Evolutionary conservation across 306 rosid genomes (phyloP).

Genomic region (Quercus ilex): DNA sequence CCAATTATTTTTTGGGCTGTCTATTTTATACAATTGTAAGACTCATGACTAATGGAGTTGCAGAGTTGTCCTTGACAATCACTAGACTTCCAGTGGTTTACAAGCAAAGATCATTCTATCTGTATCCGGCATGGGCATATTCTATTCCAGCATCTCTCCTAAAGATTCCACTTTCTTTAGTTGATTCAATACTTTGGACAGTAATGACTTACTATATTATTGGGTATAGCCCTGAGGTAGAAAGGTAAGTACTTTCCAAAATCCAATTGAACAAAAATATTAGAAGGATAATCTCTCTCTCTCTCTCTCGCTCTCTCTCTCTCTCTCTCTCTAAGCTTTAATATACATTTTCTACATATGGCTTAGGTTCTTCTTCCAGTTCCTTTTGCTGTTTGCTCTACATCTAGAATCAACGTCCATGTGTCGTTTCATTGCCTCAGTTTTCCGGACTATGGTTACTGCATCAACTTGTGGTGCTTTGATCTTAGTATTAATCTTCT

Average conservation of each 20-base stretch:
- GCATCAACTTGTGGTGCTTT: constrained; percentile 48
- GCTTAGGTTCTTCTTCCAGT: constrained; percentile 47
- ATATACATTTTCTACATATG: constrained; percentile 5
- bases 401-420: constrained; percentile 56
- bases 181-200: constrained; percentile 57
- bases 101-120: constrained; percentile 56
- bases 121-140: constrained; percentile 63
- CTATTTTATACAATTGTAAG: constrained; percentile 62
- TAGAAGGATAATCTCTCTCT: not conserved
- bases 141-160: constrained; percentile 51
- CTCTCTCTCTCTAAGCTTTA: constrained; percentile 8
- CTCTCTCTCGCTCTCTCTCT: not conserved
- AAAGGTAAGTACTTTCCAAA: constrained; percentile 33
- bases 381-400: constrained; percentile 45
- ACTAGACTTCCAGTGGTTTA: constrained; percentile 56
- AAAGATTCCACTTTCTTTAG: constrained; percentile 54
- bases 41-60: constrained; percentile 73
- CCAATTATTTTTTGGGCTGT: constrained; percentile 66
- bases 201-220: constrained; percentile 54
- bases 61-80: constrained; percentile 69
- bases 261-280: not conserved
- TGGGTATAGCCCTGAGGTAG: constrained; percentile 58
- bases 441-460: constrained; percentile 48
- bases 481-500: constrained; percentile 39
- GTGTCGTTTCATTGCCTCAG: constrained; percentile 50